Conservation (phyloP, 1,284 basidiomycete genomes). For the Marasmius sp. region DNA sequence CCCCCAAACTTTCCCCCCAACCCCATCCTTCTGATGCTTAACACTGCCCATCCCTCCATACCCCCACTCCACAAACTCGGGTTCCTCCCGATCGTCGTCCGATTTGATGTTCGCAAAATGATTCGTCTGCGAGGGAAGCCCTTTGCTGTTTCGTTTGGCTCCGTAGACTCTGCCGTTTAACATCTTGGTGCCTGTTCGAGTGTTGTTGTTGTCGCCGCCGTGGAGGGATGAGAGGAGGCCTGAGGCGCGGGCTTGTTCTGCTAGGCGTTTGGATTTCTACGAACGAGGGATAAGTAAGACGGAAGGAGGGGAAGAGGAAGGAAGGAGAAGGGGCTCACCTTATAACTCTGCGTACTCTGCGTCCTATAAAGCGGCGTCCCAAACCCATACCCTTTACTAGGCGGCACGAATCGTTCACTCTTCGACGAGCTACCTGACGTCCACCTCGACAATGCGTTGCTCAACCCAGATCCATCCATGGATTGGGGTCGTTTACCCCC, state of each 20-base stretch:
- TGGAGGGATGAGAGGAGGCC: conserved; percentile 14
- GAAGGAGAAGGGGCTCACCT: neutral
- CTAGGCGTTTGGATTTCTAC: conserved; percentile 2
- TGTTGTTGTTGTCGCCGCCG: conserved; percentile 19
- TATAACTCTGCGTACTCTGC: conserved; percentile 11
- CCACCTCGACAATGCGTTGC: conserved; percentile 7
- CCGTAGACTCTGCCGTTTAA: conserved; percentile 81
- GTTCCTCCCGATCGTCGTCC: conserved; percentile 40
- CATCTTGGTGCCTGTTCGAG: conserved; percentile 53
- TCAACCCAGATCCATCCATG: conserved; percentile 1
- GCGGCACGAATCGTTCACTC: neutral
- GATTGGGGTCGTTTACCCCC: neutral
- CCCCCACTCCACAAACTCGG: conserved; percentile 84
- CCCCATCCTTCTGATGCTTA: conserved; percentile 34
- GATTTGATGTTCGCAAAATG: neutral
- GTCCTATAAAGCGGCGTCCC: conserved; percentile 7
- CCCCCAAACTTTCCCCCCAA: conserved; percentile 37
- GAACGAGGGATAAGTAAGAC: neutral
- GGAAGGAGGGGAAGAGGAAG: neutral
- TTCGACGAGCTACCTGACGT: conserved; percentile 3
- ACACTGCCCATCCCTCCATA: conserved; percentile 83
- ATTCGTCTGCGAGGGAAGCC: neutral
- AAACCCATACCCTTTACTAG: neutral
- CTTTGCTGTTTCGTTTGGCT: conserved; percentile 36
- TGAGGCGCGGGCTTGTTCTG: conserved; percentile 7